Base-by-base conservation (phyloP, 1,284 basidiomycete genomes). In the Farysia itapuensis region DNA sequence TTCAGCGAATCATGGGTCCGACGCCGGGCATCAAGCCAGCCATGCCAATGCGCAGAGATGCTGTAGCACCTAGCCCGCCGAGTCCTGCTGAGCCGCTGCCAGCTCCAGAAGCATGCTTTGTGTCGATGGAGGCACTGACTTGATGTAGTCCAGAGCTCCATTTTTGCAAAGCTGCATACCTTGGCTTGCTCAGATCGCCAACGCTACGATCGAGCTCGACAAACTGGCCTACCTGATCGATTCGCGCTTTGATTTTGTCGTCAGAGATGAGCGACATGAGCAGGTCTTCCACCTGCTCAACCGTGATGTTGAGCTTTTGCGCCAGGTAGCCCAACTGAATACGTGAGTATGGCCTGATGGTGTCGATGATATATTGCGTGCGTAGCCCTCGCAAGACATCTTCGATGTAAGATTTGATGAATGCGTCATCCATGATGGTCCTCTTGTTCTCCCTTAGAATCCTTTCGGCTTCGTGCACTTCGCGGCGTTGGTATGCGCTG, bases 271-370 rank as follows among this genome's bases (percentile, higher is more conserved):
- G 83, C 28, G 89, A 87, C 50, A 97, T 88, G 25, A 98, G 84
- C 22, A 98, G 84, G 45, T 90, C 89, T 73, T 97, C 93, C 4
- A 95, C 92, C 73, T 96, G 91, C 34, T 84, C 83, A 25, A 84
- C 82, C 15, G 88, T 83, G 15, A 97, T 87, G 66, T 94, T 92
- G 39, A 98, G 82, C 86, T 96, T 91, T 90, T 96, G 71, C 4
- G 38, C 37, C 11, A 63, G 36, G 12, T 48, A 30, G 12, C 85
- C 83, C 31, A 97, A 82, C 76, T 96, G 91, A 35, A 98, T 82
- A 25, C 92, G 83, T 1, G 89, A 93, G 78, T 98, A 98, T 1
- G 93, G 92, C 77, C 92, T 93, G 81, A 98, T 93, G 54, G 96
- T 84, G 77, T 97, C 94, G 64, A 97, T 91, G 52, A 98, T 84